Evolutionary conservation across 306 rosid species (phyloP), one percentile per base, ranked within the genome.

Genomic region (Vigna mungo): DNA sequence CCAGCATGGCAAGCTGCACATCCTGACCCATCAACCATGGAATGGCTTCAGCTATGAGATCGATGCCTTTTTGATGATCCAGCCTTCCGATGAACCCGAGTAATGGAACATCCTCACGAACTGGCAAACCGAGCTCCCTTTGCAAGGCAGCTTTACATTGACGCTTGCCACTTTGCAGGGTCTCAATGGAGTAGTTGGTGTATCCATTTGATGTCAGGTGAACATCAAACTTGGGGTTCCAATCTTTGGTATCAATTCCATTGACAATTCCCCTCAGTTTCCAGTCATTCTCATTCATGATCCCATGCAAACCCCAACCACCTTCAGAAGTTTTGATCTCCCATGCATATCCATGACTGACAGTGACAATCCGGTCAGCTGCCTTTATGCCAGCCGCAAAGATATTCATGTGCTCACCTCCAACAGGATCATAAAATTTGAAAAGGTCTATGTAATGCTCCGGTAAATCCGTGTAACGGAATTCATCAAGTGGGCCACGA

Each of bases 391-490:
- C 99, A 9, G 97, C 99, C 25, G 98, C 97, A 79, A 95, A 95
- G 77, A 95, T 95, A 72, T 95, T 95, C 75, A 89, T 91, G 86
- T 95, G 99, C 58, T 92, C 99, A 4, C 99, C 99, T 68, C 99
- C 99, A 30, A 95, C 41, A 0, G 99, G 98, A 59, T 95, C 99
- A 69, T 88, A 63, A 64, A 89, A 7, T 82, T 55, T 90, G 85
- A 95, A 92, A 64, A 85, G 86, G 79, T 95, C 93, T n/a, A 82
- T 43, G 90, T 87, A 89, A 86, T 88, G 85, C 70, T 67, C 85
- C 4, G 99, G 97, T 78, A 95, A 88, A 81, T 60, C 98, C 56
- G 90, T 76, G 12, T 9, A 49, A 52, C 60, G 21, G 82, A 91
- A 92, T 75, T 95, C 97, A 41, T 84, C 88, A 36, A 91, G 75